Conservation (phyloP, 2,329 filamentous ascomycete species). For the Stachybotrys chartarum region DNA sequence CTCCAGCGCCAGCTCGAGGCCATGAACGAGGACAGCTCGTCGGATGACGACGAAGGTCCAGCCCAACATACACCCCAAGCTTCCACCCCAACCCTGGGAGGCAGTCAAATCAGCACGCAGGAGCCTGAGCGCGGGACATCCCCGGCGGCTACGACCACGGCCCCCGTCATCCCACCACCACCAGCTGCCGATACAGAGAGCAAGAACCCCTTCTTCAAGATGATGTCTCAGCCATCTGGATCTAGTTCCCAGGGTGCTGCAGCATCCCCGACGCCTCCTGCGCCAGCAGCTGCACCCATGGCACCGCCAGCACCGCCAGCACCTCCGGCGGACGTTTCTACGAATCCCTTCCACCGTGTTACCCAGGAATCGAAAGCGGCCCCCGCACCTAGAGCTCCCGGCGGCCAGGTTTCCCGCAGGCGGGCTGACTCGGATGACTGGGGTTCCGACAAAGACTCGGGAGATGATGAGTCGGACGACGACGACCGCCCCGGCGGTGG, state of each 20-base stretch:
- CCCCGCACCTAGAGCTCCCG: constrained; percentile 35
- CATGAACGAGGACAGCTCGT: constrained; percentile 65
- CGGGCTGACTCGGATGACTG: constrained; percentile 62
- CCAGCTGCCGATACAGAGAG: constrained; percentile 59
- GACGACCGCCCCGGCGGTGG: constrained; percentile 74
- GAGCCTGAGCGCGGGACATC: constrained; percentile 46
- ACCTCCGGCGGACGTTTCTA: constrained; percentile 56
- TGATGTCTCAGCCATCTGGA: constrained; percentile 65
- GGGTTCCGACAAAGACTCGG: constrained; percentile 64
- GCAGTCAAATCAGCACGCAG: constrained; percentile 44
- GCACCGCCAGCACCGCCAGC: constrained; percentile 15
- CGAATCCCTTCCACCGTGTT: constrained; percentile 92
- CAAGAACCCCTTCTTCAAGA: constrained; percentile 92
- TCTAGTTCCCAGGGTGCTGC: constrained; percentile 35
- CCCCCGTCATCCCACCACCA: constrained; percentile 40
- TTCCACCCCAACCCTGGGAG: constrained; percentile 48
- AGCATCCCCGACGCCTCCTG: constrained; percentile 30
- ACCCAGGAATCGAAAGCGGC: constrained; percentile 53
- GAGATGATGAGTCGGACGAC: constrained; percentile 63
- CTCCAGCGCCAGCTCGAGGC: constrained; percentile 79
- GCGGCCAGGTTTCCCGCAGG: constrained; percentile 45
- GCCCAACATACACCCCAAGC: constrained; percentile 59
- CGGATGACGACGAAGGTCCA: constrained; percentile 74
- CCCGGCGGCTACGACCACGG: constrained; percentile 31
- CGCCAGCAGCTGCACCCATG: constrained; percentile 27